phyloP scores from a whole-genome alignment of 257 asterid species.

The Galeopsis tetrahit region DNA sequence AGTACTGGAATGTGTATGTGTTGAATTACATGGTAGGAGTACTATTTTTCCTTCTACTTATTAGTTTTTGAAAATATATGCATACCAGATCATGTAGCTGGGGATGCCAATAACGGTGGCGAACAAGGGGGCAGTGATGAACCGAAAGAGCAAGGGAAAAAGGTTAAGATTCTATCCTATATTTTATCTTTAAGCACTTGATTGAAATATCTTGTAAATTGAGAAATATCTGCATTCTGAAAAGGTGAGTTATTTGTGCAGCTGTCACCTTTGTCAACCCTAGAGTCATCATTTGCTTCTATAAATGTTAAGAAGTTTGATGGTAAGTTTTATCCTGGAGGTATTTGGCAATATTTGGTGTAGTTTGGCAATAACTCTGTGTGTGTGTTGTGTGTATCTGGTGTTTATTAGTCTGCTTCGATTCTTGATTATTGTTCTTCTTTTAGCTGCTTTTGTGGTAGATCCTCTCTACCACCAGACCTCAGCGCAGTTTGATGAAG shows the following conservation, averaged over 20 bases:
- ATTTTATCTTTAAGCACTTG: slow-evolving; percentile 19
- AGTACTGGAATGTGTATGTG: slow-evolving; percentile 6
- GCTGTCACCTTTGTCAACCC: slow-evolving; percentile 87
- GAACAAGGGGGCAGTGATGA: slow-evolving; percentile 52
- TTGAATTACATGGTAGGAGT: slow-evolving; percentile 8
- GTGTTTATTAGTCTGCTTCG: slow-evolving; percentile 18
- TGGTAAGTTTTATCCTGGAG: slow-evolving; percentile 57
- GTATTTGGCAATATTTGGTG: slow-evolving; percentile 25
- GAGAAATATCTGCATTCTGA: slow-evolving; percentile 31
- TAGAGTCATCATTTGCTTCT: slow-evolving; percentile 86
- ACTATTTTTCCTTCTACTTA: slow-evolving; percentile 25
- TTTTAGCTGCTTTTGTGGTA: slow-evolving; percentile 82
- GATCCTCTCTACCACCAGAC: slow-evolving; percentile 99
- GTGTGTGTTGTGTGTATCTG: slow-evolving; percentile 11
- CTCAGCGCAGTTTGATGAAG: slow-evolving; percentile 97
- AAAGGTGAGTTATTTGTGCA: slow-evolving; percentile 48
- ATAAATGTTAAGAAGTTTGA: slow-evolving; percentile 90
- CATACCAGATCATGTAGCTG: slow-evolving; percentile 54
- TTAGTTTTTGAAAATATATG: slow-evolving; percentile 8
- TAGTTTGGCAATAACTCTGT: slow-evolving; percentile 2
- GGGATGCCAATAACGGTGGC: slow-evolving; percentile 44
- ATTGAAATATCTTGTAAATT: slow-evolving; percentile 16
- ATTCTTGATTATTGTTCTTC: slow-evolving; percentile 23
- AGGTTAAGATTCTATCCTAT: slow-evolving; percentile 51
- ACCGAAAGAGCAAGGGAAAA: slow-evolving; percentile 70